phyloP scores from a whole-genome alignment of 345 rosid species.

The Zanthoxylum bungeanum region DNA sequence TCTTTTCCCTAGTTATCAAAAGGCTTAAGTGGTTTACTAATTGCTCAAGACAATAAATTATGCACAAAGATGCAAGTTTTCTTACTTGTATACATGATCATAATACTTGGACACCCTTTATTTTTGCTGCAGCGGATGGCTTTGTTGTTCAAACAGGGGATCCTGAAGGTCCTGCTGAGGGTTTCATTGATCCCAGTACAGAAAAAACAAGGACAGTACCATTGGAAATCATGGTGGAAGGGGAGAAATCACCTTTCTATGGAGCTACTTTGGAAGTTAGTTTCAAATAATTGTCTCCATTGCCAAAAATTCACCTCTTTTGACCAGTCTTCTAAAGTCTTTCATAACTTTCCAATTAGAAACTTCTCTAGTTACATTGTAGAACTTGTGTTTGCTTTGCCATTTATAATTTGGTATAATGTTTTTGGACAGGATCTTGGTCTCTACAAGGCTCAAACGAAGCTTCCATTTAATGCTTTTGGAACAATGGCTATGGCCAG shows the following conservation, averaged over 20 bases:
- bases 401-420: not conserved
- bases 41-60: not conserved
- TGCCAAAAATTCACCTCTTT: not conserved
- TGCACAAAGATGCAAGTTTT: not conserved
- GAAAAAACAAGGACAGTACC: slow-evolving; percentile 84
- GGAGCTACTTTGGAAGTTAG: slow-evolving; percentile 81
- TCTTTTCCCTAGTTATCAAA: not conserved
- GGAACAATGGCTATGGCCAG: slow-evolving; percentile 99
- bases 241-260: slow-evolving; percentile 78
- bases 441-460: slow-evolving; percentile 94
- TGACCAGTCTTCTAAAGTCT: not conserved
- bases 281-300: not conserved
- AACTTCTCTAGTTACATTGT: not conserved
- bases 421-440: slow-evolving; percentile 71
- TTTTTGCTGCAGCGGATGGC: slow-evolving; percentile 78
- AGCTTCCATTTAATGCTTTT: slow-evolving; percentile 96
- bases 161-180: slow-evolving; percentile 98
- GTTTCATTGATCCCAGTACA: slow-evolving; percentile 94
- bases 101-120: not conserved
- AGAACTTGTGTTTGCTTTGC: not conserved
- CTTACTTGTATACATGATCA: not conserved
- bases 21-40: not conserved
- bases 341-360: not conserved
- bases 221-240: slow-evolving; percentile 77
- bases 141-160: slow-evolving; percentile 99